Evolutionary conservation across 2,329 filamentous ascomycete species (phyloP), one percentile per base, ranked within the genome.

Genomic region (Berkeleyomyces rouxiae): DNA sequence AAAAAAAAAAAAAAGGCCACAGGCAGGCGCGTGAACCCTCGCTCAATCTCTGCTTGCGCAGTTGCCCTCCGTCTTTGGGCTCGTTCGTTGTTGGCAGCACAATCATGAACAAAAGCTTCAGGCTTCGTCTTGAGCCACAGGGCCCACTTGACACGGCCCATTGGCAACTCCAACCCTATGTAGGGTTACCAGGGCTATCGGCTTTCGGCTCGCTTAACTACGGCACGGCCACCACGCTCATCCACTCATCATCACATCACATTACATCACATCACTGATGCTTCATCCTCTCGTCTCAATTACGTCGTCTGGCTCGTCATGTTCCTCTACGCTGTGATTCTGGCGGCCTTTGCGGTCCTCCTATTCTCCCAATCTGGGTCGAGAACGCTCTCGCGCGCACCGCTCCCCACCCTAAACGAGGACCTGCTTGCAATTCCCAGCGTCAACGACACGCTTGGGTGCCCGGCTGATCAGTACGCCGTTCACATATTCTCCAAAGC

Each of bases 391-490:
- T 36, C 69, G n/a, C 72, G 71, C 42, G 73, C 72, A 33, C 72
- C 76, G 37, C 73, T 76, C 43, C 79, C 79, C 2, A 69, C 70
- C 49, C 72, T 82, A 61, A 79, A 80, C 66, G 74, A 79, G 68
- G 77, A 77, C 58, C 72, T 81, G 43, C 70, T 81, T 60, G 79
- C 79, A 23, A 70, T 80, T 55, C 78, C 81, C 59, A 63, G 63
- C 5, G 66, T 69, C 47, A 73, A 74, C 66, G 71, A 71, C 59
- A 73, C 72, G 36, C 67, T 68, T 60, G 68, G 67, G 7, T 80
- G 77, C 61, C 68, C 69, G 0, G 67, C 71, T 1, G 74, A 79
- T 64, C 66, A 71, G 1, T 79, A 80, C 68, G 70, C 72, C 1
- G 74, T 78, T 49, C 76, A 78, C 62, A 72, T 82, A 33, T 66